Evolutionary conservation across 768 basidiomycete genomes (phyloP), one percentile per base, ranked within the genome.

Genomic region (Cystofilobasidium macerans): DNA sequence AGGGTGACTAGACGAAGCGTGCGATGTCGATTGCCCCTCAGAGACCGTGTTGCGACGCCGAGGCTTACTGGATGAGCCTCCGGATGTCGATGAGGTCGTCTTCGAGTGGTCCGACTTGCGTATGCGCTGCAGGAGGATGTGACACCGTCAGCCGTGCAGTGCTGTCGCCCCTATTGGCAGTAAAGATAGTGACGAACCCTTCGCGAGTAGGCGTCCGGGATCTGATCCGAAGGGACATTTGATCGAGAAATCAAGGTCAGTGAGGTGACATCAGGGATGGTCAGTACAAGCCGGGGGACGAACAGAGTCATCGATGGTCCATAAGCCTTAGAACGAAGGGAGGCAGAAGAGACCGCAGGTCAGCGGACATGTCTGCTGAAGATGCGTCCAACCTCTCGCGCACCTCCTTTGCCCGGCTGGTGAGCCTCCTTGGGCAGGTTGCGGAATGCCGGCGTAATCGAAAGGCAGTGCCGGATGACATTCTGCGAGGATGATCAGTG

Each of bases 391-490:
- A 32, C 18, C 26, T 2, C 26, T 7, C 24, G 28, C 51, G 8
- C 30, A 54, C 51, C 51, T 32, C 51, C 51, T 16, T 54, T 54
- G 18, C 51, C 51, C 30, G 51, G 51, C 51, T 28, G 28, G 51
- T 54, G 6, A 16, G 6, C 3, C 28, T 30, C 51, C 51, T 54
- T 54, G 14, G 51, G 51, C 18, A 54, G 28, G 51, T 54, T 54
- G 18, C 22, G 12, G 51, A 54, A 54, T 30, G 51, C 51, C 2
- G 51, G 51, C 26, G 51, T 54, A 14, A 54, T 54, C 8, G 51
- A 54, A 26, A 54, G 28, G 51, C 51, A 54, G 51, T 54, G 51
- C 30, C 51, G 51, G 30, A 54, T 54, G 51, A 54, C 51, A 14
- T 54, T 54, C 51, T 54, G 30, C 14, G 14, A n/a, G n/a, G 18